phyloP scores from a whole-genome alignment of 768 basidiomycete species.

The Boletus coccyginus region DNA sequence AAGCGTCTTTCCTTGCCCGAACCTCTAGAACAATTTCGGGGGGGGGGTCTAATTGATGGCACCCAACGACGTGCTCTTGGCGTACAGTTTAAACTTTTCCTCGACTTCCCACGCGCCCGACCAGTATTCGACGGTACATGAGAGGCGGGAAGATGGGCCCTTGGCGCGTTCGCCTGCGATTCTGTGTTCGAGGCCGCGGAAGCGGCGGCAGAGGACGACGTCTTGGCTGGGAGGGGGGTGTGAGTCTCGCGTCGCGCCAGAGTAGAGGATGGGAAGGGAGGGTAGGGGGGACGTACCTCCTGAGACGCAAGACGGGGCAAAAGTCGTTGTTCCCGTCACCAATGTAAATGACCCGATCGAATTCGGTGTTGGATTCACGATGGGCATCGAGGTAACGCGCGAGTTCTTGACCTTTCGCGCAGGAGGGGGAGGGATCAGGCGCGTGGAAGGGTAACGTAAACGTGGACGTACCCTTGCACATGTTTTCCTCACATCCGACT shows the following conservation, averaged over 20 bases:
- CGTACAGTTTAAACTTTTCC: constrained; percentile 55
- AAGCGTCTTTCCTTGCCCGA: too few relatives aligned
- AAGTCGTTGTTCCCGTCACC: constrained; percentile 97
- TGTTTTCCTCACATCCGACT: constrained; percentile 91
- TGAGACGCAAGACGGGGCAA: constrained; percentile 82
- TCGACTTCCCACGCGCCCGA: constrained; percentile 96
- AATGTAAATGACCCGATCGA: constrained; percentile 81
- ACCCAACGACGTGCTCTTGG: not conserved
- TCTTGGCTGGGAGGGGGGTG: constrained; percentile 59
- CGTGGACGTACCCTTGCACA: constrained; percentile 92
- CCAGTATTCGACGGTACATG: constrained; percentile 80
- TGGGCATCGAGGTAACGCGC: constrained; percentile 62
- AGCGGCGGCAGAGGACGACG: constrained; percentile 72
- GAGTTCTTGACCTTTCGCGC: constrained; percentile 85
- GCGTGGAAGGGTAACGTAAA: too few relatives aligned
- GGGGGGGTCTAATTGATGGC: constrained; percentile 1
- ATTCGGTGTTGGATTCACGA: constrained; percentile 50
- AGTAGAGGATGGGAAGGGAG: too few relatives aligned
- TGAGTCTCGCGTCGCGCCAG: not conserved
- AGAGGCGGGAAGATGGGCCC: constrained; percentile 60
- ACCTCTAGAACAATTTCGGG: too few relatives aligned
- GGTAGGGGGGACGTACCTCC: constrained; percentile 64
- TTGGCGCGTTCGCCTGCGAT: constrained; percentile 56
- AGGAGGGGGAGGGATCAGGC: too few relatives aligned
- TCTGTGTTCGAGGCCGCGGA: constrained; percentile 74